Base-by-base conservation (phyloP, 352 stramenopile genomes). In the Globisporangium middletonii region DNA sequence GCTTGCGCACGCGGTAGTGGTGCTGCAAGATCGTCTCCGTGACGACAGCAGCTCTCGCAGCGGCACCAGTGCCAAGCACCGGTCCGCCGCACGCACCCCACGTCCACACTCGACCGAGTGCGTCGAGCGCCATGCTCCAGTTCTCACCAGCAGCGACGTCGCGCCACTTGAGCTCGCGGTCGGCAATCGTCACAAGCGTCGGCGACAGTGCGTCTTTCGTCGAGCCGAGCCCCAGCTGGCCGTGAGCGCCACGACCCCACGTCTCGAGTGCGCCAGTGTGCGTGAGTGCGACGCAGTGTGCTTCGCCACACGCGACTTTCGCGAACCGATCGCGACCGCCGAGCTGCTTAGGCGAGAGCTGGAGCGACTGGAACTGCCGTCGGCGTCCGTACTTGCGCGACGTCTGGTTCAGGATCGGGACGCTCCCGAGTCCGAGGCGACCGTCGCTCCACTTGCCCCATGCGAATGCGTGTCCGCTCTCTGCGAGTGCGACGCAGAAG, bases 381-480 rank as follows among this genome's bases (percentile, higher is more conserved):
- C 75, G 65, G 12, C 57, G 60, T 3, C 72, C 64, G 50, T 73
- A 66, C 1, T 68, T 65, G 6, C 76, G 68, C 16, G 73, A 75
- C 0, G 52, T 73, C 28, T 70, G 62, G 33, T 67, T 65, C 19
- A 87, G 59, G 27, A 87, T 68, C 9, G 80, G 83, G 30, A 86
- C 86, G 23, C 47, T 55, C 1, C 83, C 83, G 12, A 93, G 74
- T 15, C 83, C 83, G n/a, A 91, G 77, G 15, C 83, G 77, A 0
- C 83, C 83, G 27, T 91, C 69, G 46, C 73, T 71, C 71, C 72
- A 93, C 49, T 87, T 90, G 2, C 83, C 83, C 89, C 90, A 97
- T 3, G 74, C 72, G 45, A 82, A 95, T 0, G 92, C 79, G 30
- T 74, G 46, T 0, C 89, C 87, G 7, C 65, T 59, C 5, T 64